A percentile compares a stretch with the other conserved stretches of the same genome.
Evolutionary conservation across 73 alveolate species (phyloP).

Genomic region (Halteria grandinella): DNA sequence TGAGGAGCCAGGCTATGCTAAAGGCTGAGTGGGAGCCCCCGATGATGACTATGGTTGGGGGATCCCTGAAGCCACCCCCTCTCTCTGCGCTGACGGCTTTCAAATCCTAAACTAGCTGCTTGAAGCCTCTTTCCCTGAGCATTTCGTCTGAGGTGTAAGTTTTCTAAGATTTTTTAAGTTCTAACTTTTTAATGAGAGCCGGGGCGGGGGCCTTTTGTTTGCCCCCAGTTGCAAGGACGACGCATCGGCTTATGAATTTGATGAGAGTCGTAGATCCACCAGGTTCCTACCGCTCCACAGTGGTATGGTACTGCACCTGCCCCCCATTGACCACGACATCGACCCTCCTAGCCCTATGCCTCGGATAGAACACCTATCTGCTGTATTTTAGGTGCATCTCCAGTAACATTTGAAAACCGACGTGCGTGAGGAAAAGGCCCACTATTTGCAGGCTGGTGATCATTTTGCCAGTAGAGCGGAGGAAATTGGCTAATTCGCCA

Average conservation of each 20-base stretch:
- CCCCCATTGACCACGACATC: too few relatives aligned
- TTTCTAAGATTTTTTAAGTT: too few relatives aligned
- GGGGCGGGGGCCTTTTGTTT: too few relatives aligned
- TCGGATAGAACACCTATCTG: slow-evolving; percentile 34
- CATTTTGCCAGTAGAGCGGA: too few relatives aligned
- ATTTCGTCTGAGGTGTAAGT: slow-evolving; percentile 33
- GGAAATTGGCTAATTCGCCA: too few relatives aligned
- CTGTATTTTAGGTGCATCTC: slow-evolving; percentile 21
- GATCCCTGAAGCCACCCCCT: background rate
- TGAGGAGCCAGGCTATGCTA: slow-evolving; percentile 42
- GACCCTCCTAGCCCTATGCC: slow-evolving; percentile 39
- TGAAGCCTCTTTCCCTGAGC: slow-evolving; percentile 8
- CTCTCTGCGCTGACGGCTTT: background rate
- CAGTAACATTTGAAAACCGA: slow-evolving; percentile 26
- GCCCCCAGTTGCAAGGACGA: too few relatives aligned
- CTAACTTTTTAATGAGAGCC: too few relatives aligned
- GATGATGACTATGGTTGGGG: slow-evolving; percentile 36
- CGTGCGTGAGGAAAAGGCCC: slow-evolving; percentile 36
- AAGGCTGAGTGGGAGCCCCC: slow-evolving; percentile 74
- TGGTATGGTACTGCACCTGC: too few relatives aligned
- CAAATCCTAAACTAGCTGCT: background rate
- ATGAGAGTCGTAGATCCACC: too few relatives aligned
- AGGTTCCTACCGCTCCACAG: too few relatives aligned
- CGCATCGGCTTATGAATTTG: too few relatives aligned
- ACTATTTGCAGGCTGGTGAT: slow-evolving; percentile 15